These are phyloP conservation scores for Fomes fomentarius DNA, from an alignment of 1,284 basidiomycete species.

Conservation along the genomic window DNA sequence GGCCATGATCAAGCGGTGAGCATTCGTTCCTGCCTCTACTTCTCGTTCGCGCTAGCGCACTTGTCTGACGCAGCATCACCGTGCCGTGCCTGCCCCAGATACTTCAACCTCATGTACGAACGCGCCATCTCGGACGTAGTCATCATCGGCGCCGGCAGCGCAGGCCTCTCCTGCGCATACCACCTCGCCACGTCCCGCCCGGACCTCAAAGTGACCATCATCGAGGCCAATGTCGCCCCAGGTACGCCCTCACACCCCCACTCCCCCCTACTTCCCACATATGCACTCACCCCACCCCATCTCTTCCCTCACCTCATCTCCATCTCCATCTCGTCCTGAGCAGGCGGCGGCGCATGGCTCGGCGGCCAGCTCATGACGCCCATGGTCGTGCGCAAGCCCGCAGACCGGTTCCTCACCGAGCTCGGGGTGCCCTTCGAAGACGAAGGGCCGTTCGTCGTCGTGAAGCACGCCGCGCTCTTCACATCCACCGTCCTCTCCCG, in stretches of 20 bases:
- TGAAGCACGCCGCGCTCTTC: constrained; percentile 83
- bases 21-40: background rate
- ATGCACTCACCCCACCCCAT: background rate
- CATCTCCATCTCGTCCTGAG: background rate
- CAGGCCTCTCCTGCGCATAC: constrained; percentile 82
- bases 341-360: constrained; percentile 78
- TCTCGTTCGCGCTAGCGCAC: background rate
- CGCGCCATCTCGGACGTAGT: constrained; percentile 78
- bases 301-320: background rate
- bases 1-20: constrained; percentile 78
- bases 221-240: constrained; percentile 85
- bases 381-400: constrained; percentile 87
- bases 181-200: constrained; percentile 70
- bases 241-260: constrained; percentile 14
- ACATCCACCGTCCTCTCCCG: constrained; percentile 80
- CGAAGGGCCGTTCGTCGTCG: constrained; percentile 80
- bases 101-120: constrained; percentile 77
- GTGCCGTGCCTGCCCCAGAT: too few relatives aligned
- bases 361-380: constrained; percentile 85
- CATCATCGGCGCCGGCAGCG: constrained; percentile 81
- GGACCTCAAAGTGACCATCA: constrained; percentile 79
- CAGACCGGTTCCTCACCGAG: constrained; percentile 74
- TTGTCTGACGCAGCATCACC: background rate
- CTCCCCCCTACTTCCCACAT: background rate
- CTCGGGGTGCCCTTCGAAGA: constrained; percentile 82